Evolutionary conservation across 495 filamentous ascomycete genomes (phyloP), one percentile per base, ranked within the genome.

Genomic region (Talaromyces ruber): DNA sequence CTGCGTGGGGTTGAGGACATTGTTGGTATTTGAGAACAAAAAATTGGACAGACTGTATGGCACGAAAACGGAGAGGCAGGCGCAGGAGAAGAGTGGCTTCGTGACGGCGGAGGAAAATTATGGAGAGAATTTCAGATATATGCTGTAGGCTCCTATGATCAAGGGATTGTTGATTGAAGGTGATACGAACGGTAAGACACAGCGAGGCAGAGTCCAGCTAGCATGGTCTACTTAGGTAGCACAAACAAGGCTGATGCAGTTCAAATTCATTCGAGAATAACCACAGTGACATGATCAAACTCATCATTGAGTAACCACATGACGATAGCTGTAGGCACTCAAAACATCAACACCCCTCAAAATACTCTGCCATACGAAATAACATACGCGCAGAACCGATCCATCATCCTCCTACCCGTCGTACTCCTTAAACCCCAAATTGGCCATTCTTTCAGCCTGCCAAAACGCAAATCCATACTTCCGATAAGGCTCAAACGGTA

Each of bases 21-120:
- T 87, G 26, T 73, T 91, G 26, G 72, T 69, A 9, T 85, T 82
- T 79, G 84, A 86, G 76, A 92, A 92, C 63, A 72, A 64, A 60
- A 76, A 76, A 54, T 77, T 85, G 22, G 86, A 88, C 54, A 67
- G 75, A 65, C 71, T 78, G 62, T 78, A 82, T 64, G 78, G 79
- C 0, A 67, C 70, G 4, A 64, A 63, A 55, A 63, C 67, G 4
- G 69, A 73, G 47, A 61, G 68, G 64, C 56, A 59, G 2, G 67
- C 51, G 5, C 39, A 67, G n/a, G 25, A 58, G 54, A 61, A 64
- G 16, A 65, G 70, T 4, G 76, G 64, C 43, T 63, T 61, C 16
- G 61, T 62, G 18, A 63, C 62, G 8, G 70, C 67, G 7, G 79
- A 80, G 64, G 81, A 83, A 43, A 83, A 83, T 63, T 83, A 82